Percentiles rank a stretch among this genome's conserved stretches.
These are phyloP conservation scores for Wickerhamomyces alni DNA, from an alignment of 805 yeast species.

Conservation along the genomic window DNA sequence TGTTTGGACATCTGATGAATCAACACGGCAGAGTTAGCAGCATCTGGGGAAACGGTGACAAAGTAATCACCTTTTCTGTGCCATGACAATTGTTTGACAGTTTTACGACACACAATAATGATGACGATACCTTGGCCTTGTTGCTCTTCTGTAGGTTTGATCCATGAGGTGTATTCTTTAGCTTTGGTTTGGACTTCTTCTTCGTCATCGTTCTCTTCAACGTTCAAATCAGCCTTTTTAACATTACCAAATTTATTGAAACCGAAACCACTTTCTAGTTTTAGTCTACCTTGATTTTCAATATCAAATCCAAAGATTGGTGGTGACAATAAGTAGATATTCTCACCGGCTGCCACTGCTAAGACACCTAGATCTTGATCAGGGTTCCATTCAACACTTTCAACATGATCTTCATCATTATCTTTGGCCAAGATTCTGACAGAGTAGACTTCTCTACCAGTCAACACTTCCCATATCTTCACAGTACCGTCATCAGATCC, in stretches of 20 bases:
- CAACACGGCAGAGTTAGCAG: constrained; percentile 80
- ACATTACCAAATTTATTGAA: constrained; percentile 58
- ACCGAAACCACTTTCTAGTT: constrained; percentile 90
- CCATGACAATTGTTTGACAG: constrained; percentile 85
- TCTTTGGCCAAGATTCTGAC: constrained; percentile 36
- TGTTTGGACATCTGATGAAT: constrained; percentile 95
- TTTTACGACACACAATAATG: constrained; percentile 59
- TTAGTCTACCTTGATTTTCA: constrained; percentile 73
- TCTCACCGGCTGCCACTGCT: constrained; percentile 81
- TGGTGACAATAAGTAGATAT: constrained; percentile 74
- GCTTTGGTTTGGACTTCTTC: constrained; percentile 32
- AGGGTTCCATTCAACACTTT: constrained; percentile 88
- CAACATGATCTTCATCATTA: constrained; percentile 73
- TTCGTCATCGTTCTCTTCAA: constrained; percentile 34
- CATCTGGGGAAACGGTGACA: constrained; percentile 93
- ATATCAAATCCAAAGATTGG: constrained; percentile 85
- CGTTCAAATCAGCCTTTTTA: constrained; percentile 35
- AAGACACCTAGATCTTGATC: constrained; percentile 65
- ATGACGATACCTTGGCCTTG: constrained; percentile 68
- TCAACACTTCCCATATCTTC: constrained; percentile 92
- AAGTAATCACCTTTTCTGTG: constrained; percentile 97
- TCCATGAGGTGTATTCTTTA: constrained; percentile 71
- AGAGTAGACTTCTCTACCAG: constrained; percentile 89
- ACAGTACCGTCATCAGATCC: constrained; percentile 97
- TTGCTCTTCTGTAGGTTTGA: constrained; percentile 60